These are phyloP conservation scores for Phoma sp. DNA, from an alignment of 2,329 filamentous ascomycete genomes.

Conservation along the genomic window DNA sequence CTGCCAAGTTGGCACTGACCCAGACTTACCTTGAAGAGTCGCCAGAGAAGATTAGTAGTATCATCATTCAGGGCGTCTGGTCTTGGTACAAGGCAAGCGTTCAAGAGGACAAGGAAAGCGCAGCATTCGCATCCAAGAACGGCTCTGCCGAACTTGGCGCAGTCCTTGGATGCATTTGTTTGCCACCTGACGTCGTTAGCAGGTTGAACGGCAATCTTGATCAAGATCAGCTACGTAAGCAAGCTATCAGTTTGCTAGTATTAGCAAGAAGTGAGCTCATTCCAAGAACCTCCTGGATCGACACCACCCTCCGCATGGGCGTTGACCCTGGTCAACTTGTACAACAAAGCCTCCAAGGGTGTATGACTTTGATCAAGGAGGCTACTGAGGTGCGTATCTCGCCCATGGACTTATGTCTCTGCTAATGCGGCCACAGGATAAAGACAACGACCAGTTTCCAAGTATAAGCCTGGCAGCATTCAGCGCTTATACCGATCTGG, in stretches of 20 bases:
- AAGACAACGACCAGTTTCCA: slow-evolving; percentile 32
- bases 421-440: slow-evolving; percentile 23
- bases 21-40: slow-evolving; percentile 64
- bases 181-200: slow-evolving; percentile 59
- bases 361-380: slow-evolving; percentile 71
- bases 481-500: slow-evolving; percentile 85
- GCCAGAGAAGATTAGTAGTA: slow-evolving; percentile 63
- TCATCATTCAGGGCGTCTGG: slow-evolving; percentile 78
- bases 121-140: slow-evolving; percentile 69
- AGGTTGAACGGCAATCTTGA: slow-evolving; percentile 54
- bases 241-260: slow-evolving; percentile 78
- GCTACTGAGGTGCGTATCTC: slow-evolving; percentile 59
- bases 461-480: slow-evolving; percentile 73
- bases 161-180: slow-evolving; percentile 68
- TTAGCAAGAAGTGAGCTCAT: slow-evolving; percentile 80
- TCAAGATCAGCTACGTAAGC: slow-evolving; percentile 63
- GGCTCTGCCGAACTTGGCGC: slow-evolving; percentile 68
- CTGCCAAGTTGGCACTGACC: slow-evolving; percentile 67
- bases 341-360: slow-evolving; percentile 64
- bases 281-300: slow-evolving; percentile 84
- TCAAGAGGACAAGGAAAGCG: slow-evolving; percentile 76
- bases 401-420: slow-evolving; percentile 6
- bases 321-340: slow-evolving; percentile 84
- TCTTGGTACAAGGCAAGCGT: slow-evolving; percentile 74
- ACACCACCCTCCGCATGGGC: slow-evolving; percentile 77